Percentiles rank a stretch among this genome's conserved stretches.
These are phyloP conservation scores for Boletus sp. DNA, from an alignment of 768 basidiomycete genomes.

Conservation along the genomic window DNA sequence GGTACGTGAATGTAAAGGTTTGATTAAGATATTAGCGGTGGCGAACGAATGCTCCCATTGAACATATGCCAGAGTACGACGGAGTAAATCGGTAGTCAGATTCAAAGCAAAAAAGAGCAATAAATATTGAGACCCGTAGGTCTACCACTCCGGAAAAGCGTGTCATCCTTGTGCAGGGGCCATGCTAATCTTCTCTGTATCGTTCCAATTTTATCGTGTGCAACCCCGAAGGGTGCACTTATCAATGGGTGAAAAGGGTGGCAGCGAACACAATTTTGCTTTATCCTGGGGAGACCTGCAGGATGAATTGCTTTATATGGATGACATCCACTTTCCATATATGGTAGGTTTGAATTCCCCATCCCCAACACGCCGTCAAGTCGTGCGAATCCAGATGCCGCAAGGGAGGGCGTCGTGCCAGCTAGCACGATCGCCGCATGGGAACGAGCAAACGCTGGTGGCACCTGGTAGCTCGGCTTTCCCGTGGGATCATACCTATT, in stretches of 20 bases:
- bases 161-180: slow-evolving; percentile 99
- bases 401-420: too few relatives aligned
- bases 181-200: slow-evolving; percentile 99
- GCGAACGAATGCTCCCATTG: too few relatives aligned
- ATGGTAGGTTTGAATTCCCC: too few relatives aligned
- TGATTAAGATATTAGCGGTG: too few relatives aligned
- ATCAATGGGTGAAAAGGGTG: rapidly evolving
- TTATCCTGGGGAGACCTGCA: slow-evolving; percentile 19
- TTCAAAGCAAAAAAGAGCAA: slow-evolving; percentile 17
- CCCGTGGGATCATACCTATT: too few relatives aligned
- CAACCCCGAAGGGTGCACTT: slow-evolving; percentile 83
- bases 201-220: slow-evolving; percentile 99
- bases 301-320: not conserved
- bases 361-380: too few relatives aligned
- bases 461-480: too few relatives aligned
- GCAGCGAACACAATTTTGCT: slow-evolving; percentile 13
- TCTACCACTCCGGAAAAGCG: slow-evolving; percentile 93
- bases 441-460: not conserved
- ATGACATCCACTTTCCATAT: too few relatives aligned
- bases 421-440: not conserved
- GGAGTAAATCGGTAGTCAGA: too few relatives aligned
- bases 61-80: too few relatives aligned
- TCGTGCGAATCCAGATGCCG: too few relatives aligned
- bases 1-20: too few relatives aligned
- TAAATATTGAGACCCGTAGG: slow-evolving; percentile 45